A percentile compares a stretch with the other conserved stretches of the same genome.
phyloP scores from a whole-genome alignment of 768 basidiomycete species.

The Xerocomus potaroensis region DNA sequence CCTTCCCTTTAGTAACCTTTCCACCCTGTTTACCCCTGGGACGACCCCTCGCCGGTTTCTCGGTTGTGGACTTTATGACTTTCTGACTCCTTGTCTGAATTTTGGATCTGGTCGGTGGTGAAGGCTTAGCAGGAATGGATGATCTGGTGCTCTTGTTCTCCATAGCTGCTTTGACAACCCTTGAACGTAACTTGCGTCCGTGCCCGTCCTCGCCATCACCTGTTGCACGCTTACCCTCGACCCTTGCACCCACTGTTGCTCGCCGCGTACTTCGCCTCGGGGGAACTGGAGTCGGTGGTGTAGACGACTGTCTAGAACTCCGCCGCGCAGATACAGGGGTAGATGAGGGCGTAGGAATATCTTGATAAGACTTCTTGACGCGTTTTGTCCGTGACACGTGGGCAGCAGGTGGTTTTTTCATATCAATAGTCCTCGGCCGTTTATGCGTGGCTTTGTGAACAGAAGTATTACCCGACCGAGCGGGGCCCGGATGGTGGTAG shows the following conservation, averaged over 20 bases:
- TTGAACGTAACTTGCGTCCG: conserved; percentile 15
- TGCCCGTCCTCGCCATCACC: conserved; percentile 7
- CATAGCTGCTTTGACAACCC: conserved; percentile 3
- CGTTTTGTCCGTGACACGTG: conserved; percentile 13
- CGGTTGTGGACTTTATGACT: background rate
- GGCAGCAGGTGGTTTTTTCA: background rate
- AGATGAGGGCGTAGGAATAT: conserved; percentile 25
- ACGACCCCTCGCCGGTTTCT: conserved; percentile 17
- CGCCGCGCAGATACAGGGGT: conserved; percentile 11
- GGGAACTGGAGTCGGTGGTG: conserved; percentile 15
- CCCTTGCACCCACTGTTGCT: conserved; percentile 19
- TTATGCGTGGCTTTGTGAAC: conserved; percentile 8
- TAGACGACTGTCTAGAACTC: conserved; percentile 8
- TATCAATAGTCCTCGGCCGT: conserved; percentile 11
- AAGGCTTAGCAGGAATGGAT: conserved; percentile 8
- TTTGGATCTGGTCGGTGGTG: conserved; percentile 9
- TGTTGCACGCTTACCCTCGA: conserved; percentile 3
- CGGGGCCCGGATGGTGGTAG: conserved; percentile 1
- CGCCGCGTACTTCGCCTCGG: conserved; percentile 26
- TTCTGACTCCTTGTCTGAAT: conserved; percentile 8
- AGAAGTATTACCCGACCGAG: background rate
- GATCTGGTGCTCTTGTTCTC: conserved; percentile 9
- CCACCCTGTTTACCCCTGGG: conserved; percentile 13
- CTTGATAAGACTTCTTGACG: conserved; percentile 16
- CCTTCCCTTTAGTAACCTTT: conserved; percentile 25